Conservation (phyloP, 2,329 filamentous ascomycete species). For the Trichophyton simii region DNA sequence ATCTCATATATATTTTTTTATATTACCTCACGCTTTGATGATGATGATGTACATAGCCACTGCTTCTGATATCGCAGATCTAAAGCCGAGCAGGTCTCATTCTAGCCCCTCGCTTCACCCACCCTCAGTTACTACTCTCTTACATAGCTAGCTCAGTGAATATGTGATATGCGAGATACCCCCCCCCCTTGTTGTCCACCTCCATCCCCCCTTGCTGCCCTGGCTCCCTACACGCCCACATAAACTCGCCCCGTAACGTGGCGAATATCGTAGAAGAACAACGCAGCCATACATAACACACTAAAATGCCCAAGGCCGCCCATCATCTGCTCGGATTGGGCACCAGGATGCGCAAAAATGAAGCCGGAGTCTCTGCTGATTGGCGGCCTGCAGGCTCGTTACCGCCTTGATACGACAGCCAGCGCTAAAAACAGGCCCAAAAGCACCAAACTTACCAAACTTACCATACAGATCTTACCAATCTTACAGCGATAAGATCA, state of each 20-base stretch:
- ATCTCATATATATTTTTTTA: background rate
- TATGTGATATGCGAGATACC: background rate
- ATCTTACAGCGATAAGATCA: background rate
- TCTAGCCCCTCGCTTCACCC: background rate
- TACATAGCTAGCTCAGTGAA: background rate
- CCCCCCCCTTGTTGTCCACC: background rate
- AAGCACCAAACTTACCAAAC: background rate
- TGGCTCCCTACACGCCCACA: too few relatives aligned
- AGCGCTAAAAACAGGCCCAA: background rate
- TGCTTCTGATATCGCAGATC: background rate
- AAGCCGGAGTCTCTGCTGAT: background rate
- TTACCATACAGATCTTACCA: slow-evolving; percentile 1
- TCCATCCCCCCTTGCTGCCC: too few relatives aligned
- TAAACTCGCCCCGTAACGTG: background rate
- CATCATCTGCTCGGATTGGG: background rate
- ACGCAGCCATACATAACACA: background rate
- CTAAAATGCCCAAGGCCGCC: slow-evolving; percentile 1
- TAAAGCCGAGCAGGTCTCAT: background rate
- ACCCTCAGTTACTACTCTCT: too few relatives aligned
- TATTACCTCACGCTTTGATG: background rate
- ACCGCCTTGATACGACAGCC: background rate
- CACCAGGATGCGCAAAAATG: background rate
- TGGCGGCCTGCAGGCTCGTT: background rate
- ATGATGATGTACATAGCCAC: background rate
- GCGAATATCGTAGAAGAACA: background rate